Evolutionary conservation across 2,329 filamentous ascomycete genomes (phyloP), one percentile per base, ranked within the genome.

Genomic region (Lachnellula willkommii): DNA sequence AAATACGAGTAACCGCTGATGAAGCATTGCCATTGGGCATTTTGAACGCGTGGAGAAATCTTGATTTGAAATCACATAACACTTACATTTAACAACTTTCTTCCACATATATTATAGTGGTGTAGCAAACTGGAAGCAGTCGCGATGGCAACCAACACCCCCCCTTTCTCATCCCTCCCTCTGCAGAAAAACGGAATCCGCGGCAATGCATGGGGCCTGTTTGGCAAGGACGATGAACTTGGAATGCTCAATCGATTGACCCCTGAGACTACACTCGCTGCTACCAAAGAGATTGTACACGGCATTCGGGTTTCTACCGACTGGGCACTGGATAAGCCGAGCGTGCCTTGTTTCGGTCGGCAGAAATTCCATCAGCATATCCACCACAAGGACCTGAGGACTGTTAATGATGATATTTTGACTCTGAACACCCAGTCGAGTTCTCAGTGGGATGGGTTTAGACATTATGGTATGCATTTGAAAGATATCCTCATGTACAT

Each of bases 231-330:
- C 46, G 74, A 77, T 60, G 60, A 73, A 22, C 69, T 72, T 24
- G 76, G 76, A 1, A 74, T 71, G 11, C 63, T 77, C 17, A 78
- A 78, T 59, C 66, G 74, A 5, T 65, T 78, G 40, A 77, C 74
- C 0, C 69, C 71, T 1, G 70, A 73, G 3, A 71, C 72, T 0
- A 69, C 75, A 17, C 66, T 70, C 43, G 64, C 63, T 17, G 75
- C 74, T 9, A 70, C 70, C 11, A 60, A 67, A 6, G 75, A 78
- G 56, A 71, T 76, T 36, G 64, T 65, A 14, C 67, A 72, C 5
- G 76, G 76, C 6, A 53, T 73, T 2, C 70, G 71, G 1, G 67
- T 78, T 42, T 73, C 70, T 2, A 66, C 75, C 2, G 75, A 78
- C 14, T 65, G 63, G 59, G 9, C 51, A 4, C 26, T 65, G 28